Conservation (phyloP, 2,329 filamentous ascomycete species). For the Fusarium graminum region DNA sequence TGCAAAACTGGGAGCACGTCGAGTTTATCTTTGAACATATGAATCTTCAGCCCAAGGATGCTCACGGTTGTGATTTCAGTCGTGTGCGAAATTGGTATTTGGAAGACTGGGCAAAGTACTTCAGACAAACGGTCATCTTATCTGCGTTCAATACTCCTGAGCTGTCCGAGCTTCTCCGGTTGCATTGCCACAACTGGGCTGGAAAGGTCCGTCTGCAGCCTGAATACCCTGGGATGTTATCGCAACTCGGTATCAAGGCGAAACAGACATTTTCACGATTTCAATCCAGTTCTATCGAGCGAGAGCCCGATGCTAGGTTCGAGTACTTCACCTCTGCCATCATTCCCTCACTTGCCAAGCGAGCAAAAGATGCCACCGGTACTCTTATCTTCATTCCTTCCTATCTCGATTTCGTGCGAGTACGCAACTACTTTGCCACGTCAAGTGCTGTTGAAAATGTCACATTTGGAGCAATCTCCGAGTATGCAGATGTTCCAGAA, state of each 20-base stretch:
- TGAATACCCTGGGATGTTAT: constrained; percentile 78
- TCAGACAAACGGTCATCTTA: constrained; percentile 88
- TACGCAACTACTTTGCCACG: constrained; percentile 91
- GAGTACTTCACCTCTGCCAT: constrained; percentile 89
- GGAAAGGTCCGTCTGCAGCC: constrained; percentile 82
- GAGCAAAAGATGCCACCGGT: constrained; percentile 73
- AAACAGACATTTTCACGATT: constrained; percentile 94
- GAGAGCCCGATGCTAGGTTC: constrained; percentile 90
- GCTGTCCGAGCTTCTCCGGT: constrained; percentile 81
- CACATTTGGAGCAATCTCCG: constrained; percentile 81
- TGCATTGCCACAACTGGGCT: constrained; percentile 81
- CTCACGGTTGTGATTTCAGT: constrained; percentile 93
- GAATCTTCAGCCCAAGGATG: constrained; percentile 88
- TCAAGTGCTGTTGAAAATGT: constrained; percentile 67
- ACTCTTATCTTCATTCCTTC: constrained; percentile 91
- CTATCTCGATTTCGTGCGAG: constrained; percentile 93
- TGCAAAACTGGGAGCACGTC: constrained; percentile 99
- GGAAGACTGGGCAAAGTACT: constrained; percentile 82
- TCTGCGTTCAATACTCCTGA: constrained; percentile 90
- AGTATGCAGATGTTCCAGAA: constrained; percentile 85
- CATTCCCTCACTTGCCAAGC: constrained; percentile 79
- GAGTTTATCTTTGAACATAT: constrained; percentile 92
- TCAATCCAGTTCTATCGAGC: constrained; percentile 75
- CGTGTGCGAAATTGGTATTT: constrained; percentile 93
- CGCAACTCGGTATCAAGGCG: constrained; percentile 77